Base-by-base conservation (phyloP, 106 monocot genomes). In the Dendrobium catenatum region DNA sequence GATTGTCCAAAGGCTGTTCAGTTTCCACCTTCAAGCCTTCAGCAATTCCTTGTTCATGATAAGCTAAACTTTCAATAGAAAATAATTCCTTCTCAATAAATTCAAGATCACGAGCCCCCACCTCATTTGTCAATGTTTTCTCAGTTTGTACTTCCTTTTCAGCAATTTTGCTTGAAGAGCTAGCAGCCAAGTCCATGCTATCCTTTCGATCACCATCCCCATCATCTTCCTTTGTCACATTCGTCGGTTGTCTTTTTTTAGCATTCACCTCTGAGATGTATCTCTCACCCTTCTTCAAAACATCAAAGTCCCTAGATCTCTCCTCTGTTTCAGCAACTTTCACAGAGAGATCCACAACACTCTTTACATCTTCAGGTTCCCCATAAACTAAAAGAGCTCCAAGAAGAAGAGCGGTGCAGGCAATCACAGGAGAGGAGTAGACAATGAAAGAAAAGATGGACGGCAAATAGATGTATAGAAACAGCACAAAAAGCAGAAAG, bases 361-460 rank as follows among this genome's bases (percentile, higher is more conserved):
- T 76, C 61, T 79, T 68, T 41, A 84, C 83, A 15, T 86, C 73
- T 47, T 89, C 86, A 56, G 74, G 79, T 77, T 94, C 89, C 42
- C 88, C 92, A 78, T 86, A 90, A 81, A 87, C 78, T 5, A 92
- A 77, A 87, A 97, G 86, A 29, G 80, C 76, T 24, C 88, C 94
- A 83, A 97, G 90, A 61, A 92, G 91, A 80, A 96, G 68, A 18
- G 79, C 80, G 43, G 89, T 89, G 89, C 93, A 93, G 55, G 89
- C 66, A 75, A 91, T 81, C 72, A 89, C 84, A 13, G 91, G 91
- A 77, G 87, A 86, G 9, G 87, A 89, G 77, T 78, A 83, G 4
- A 89, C 27, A n/a, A 93, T 61, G 77, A 93, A 85, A 47, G 44
- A 31, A 79, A 96, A 93, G 56, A 93, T 72, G 44, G 48, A 78